Evolutionary conservation across 2,329 filamentous ascomycete genomes (phyloP), one percentile per base, ranked within the genome.

Genomic region (Paracoccidioides brasiliensis): DNA sequence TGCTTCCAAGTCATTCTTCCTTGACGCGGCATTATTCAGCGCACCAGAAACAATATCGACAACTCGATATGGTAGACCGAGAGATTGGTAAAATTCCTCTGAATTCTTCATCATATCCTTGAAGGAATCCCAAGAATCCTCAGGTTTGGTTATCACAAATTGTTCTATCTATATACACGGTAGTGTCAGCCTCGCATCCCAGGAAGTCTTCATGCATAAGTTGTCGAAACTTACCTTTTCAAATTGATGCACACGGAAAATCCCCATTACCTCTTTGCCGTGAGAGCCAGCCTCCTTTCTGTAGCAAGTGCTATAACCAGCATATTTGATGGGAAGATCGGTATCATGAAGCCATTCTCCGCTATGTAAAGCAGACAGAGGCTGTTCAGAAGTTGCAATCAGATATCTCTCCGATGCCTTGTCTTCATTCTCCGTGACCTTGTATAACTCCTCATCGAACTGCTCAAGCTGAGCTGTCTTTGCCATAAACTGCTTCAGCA

Each of bases 401-500:
- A 83, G 72, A 66, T 83, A 84, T 75, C 96, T 96, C 74, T 97
- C 93, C 52, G 86, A 88, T 64, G 88, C 82, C 61, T 88, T 83
- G 64, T 94, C 89, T 57, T 88, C 87, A 69, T 42, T 52, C 62
- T 91, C 83, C 30, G 79, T 79, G 55, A 98, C 91, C 75, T 97
- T 97, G 80, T 98, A 98, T 53, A 98, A 77, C 72, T 97, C 91
- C 70, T 97, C 93, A 67, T 98, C 93, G 66, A 98, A 98, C 66
- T 96, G 88, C 63, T 93, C 90, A 32, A 98, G 82, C 74, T 98
- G 93, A 2, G 93, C 93, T 0, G 93, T 98, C 78, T 97, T 97
- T 58, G 87, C 90, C 93, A 98, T 98, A 70, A 89, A 85, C 52
- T 95, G 88, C 71, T 88, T 87, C 60, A 91, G 80, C 88, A 97